These are phyloP conservation scores for Chenopodium quinoa DNA, from an alignment of 148 eudicot species.

Conservation along the genomic window DNA sequence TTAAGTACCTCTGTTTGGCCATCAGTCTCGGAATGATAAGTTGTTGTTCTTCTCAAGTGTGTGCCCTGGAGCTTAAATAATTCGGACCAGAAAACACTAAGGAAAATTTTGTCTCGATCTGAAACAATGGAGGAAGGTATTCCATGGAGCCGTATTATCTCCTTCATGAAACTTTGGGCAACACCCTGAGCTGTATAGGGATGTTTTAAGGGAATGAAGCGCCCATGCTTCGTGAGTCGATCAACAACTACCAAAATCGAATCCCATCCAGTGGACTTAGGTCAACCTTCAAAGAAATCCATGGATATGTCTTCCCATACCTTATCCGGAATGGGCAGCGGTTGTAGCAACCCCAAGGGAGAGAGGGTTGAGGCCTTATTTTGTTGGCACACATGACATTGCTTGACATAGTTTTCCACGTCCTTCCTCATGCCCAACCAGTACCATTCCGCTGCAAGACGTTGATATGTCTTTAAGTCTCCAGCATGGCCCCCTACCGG, in stretches of 20 bases:
- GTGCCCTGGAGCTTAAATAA: too few species aligned
- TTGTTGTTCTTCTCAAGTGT: too few species aligned
- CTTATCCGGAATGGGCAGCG: background rate
- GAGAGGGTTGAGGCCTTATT: background rate
- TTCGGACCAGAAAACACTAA: too few species aligned
- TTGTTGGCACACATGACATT: background rate
- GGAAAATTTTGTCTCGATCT: too few species aligned
- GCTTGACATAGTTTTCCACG: background rate
- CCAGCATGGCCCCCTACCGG: background rate
- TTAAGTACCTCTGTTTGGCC: too few species aligned
- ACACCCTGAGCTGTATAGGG: background rate
- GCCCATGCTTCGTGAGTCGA: background rate
- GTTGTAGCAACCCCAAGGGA: background rate
- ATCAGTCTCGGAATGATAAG: too few species aligned
- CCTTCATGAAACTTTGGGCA: background rate
- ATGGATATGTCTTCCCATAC: background rate
- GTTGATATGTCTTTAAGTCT: background rate
- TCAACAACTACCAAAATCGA: background rate
- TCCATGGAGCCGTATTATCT: too few species aligned
- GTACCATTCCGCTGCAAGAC: background rate
- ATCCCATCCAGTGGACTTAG: background rate
- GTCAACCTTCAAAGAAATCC: background rate
- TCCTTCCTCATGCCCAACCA: background rate
- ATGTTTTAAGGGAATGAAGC: background rate
- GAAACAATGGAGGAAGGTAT: too few species aligned